Evolutionary conservation across 75 land plant genomes (phyloP).

Genomic region (Pinus taeda): DNA sequence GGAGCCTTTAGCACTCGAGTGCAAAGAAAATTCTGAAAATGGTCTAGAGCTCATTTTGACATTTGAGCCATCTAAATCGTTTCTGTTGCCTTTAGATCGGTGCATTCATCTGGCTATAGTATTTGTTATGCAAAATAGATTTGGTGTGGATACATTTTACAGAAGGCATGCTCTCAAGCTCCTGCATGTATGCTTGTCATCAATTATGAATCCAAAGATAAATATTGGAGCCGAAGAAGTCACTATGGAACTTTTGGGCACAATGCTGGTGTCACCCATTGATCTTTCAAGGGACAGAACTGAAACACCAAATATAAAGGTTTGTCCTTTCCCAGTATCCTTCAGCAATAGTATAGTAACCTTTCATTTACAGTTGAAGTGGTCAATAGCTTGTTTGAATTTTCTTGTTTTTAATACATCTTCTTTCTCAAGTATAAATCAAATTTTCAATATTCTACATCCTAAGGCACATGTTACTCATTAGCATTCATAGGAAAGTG

Average conservation of each 20-base stretch:
- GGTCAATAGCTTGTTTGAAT: background rate
- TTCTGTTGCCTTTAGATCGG: slow-evolving; percentile 93
- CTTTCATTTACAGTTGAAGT: background rate
- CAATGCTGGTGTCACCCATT: slow-evolving; percentile 60
- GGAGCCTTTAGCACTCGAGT: slow-evolving; percentile 92
- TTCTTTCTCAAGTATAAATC: background rate
- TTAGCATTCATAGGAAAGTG: background rate
- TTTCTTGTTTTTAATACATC: background rate
- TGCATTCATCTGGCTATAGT: slow-evolving; percentile 87
- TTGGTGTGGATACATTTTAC: slow-evolving; percentile 74
- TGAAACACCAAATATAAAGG: slow-evolving; percentile 85
- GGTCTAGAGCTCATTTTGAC: slow-evolving; percentile 91
- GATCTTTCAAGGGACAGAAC: slow-evolving; percentile 78
- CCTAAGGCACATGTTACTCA: background rate
- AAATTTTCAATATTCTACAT: background rate
- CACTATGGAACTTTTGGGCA: slow-evolving; percentile 58
- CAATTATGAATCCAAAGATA: slow-evolving; percentile 84
- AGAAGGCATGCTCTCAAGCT: slow-evolving; percentile 90
- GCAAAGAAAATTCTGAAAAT: slow-evolving; percentile 99
- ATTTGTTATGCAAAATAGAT: slow-evolving; percentile 65
- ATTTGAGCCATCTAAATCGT: slow-evolving; percentile 95
- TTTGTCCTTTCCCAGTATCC: slow-evolving; percentile 9
- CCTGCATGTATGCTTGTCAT: slow-evolving; percentile 83
- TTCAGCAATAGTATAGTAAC: background rate
- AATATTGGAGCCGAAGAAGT: slow-evolving; percentile 72